Evolutionary conservation across 163 green algal genomes (phyloP).

Genomic region (Smithsoniella earleae): DNA sequence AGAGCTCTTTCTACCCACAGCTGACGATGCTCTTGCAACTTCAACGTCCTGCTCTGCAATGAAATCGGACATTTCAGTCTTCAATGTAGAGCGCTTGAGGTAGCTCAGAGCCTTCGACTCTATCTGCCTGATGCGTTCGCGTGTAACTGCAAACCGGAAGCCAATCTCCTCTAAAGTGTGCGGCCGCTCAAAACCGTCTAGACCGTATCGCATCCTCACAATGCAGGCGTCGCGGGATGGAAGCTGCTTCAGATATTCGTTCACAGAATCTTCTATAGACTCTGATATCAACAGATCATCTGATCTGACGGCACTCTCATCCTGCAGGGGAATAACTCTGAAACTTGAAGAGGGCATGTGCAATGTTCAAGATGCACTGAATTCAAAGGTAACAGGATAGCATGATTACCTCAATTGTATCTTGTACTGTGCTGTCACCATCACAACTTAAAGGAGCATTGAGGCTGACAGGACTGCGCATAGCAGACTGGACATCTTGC

Average conservation of each 20-base stretch:
- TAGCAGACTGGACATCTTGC: neutral
- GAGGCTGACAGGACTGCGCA: conserved; percentile 8
- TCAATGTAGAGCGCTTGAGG: conserved; percentile 39
- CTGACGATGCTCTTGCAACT: neutral
- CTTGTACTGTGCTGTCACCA: too few relatives aligned
- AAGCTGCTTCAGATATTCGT: conserved; percentile 67
- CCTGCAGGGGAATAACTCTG: neutral
- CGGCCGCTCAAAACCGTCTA: conserved; percentile 52
- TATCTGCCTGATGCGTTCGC: conserved; percentile 88
- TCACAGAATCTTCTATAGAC: conserved; percentile 56
- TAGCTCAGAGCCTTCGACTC: conserved; percentile 78
- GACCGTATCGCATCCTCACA: conserved; percentile 75
- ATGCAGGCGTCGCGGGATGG: conserved; percentile 62
- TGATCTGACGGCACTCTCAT: conserved; percentile 29
- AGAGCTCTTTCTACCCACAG: neutral
- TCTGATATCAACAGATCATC: conserved; percentile 40
- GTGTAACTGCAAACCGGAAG: conserved; percentile 50
- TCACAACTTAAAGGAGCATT: conserved; percentile 19
- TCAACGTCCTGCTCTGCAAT: neutral
- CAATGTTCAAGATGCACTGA: too few relatives aligned
- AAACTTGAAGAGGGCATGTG: too few relatives aligned
- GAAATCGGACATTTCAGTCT: neutral
- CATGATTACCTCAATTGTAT: too few relatives aligned
- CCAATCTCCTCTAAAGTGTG: conserved; percentile 84
- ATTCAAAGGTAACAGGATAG: too few relatives aligned